A percentile compares a stretch with the other conserved stretches of the same genome.
phyloP scores from a whole-genome alignment of 2,329 filamentous ascomycete genomes.

The Eutypa lata region DNA sequence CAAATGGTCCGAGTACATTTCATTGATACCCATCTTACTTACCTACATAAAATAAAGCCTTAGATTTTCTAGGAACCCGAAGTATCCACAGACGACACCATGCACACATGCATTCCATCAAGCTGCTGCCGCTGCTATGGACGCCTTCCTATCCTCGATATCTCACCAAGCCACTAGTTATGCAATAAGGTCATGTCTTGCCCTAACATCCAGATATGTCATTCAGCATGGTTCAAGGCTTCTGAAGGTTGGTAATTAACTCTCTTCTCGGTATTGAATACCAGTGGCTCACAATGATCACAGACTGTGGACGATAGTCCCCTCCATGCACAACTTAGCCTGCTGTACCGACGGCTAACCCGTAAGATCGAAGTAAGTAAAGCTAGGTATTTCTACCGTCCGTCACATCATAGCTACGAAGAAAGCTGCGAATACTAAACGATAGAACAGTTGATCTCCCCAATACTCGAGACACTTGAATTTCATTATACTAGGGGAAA shows the following conservation, averaged over 20 bases:
- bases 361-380: slow-evolving; percentile 74
- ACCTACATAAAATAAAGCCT: neutral
- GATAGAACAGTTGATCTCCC: slow-evolving; percentile 24
- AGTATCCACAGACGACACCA: slow-evolving; percentile 7
- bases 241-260: slow-evolving; percentile 47
- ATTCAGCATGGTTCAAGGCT: slow-evolving; percentile 76
- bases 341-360: slow-evolving; percentile 71
- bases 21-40: neutral
- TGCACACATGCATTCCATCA: slow-evolving; percentile 2
- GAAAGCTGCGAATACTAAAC: slow-evolving; percentile 3
- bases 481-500: slow-evolving; percentile 49
- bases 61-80: neutral
- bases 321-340: slow-evolving; percentile 64
- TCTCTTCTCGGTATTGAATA: too few species aligned
- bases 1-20: neutral
- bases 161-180: slow-evolving; percentile 81
- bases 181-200: slow-evolving; percentile 83
- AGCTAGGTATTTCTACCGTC: too few species aligned
- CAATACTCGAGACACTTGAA: slow-evolving; percentile 33
- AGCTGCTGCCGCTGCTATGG: slow-evolving; percentile 54
- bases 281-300: neutral
- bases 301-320: slow-evolving; percentile 67
- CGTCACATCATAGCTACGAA: too few species aligned
- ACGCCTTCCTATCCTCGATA: slow-evolving; percentile 54
- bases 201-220: slow-evolving; percentile 82